phyloP scores from a whole-genome alignment of 2,329 filamentous ascomycete species.

The Aureobasidium uvarum region DNA sequence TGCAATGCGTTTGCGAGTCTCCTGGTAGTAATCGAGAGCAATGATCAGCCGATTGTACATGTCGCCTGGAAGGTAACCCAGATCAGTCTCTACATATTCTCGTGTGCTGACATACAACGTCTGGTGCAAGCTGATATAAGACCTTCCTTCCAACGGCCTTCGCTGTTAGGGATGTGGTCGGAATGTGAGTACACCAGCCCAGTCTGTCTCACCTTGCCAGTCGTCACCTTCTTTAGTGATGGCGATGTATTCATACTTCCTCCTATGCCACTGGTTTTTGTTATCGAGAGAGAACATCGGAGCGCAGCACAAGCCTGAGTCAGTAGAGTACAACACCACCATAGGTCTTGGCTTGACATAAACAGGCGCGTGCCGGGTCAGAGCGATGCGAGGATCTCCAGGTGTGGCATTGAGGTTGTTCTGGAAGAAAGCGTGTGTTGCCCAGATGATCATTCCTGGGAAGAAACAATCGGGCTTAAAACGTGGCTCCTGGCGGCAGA shows the following conservation, averaged over 20 bases:
- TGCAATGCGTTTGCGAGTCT: not conserved
- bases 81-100: not conserved
- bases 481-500: not conserved
- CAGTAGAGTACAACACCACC: not conserved
- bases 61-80: not conserved
- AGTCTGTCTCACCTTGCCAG: not conserved
- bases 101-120: conserved; percentile 2
- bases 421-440: not conserved
- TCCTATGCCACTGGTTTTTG: not conserved
- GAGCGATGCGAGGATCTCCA: not conserved
- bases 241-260: not conserved
- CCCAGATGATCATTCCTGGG: not conserved
- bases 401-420: not conserved
- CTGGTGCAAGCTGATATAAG: not conserved
- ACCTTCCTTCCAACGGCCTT: not conserved
- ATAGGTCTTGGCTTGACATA: not conserved
- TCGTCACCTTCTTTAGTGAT: not conserved
- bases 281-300: not conserved
- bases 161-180: not conserved
- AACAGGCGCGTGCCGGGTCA: not conserved
- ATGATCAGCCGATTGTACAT: not conserved
- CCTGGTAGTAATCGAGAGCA: not conserved
- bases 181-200: not conserved
- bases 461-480: not conserved
- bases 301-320: not conserved